A percentile compares a stretch with the other conserved stretches of the same genome.
Conservation (phyloP, 2,329 filamentous ascomycete genomes). For the Sclerotiophoma versabilis region DNA sequence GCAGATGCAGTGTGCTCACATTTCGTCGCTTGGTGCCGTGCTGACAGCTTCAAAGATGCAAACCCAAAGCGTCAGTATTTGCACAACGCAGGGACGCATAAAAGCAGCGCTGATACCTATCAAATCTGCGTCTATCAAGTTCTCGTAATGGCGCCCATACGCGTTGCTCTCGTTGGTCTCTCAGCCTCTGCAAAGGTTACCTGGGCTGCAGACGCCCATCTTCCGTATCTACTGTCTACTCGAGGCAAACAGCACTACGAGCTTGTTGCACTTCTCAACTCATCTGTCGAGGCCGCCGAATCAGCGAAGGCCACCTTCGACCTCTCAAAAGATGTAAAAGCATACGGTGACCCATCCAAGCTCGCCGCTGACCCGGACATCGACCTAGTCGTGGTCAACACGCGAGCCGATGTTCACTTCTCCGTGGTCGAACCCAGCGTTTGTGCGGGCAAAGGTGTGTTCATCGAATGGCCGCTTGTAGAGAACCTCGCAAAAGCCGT, state of each 20-base stretch:
- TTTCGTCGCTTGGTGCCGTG: no score
- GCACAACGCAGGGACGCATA: background rate
- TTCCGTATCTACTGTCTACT: constrained; percentile 64
- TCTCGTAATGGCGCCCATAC: constrained; percentile 60
- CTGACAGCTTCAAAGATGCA: background rate
- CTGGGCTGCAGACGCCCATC: constrained; percentile 65
- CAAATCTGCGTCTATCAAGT: no score
- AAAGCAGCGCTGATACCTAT: no score
- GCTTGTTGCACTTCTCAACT: constrained; percentile 58
- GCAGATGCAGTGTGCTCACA: background rate
- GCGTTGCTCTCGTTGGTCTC: constrained; percentile 65
- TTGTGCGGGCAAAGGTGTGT: constrained; percentile 61
- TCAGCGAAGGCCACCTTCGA: constrained; percentile 50
- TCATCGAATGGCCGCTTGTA: constrained; percentile 60
- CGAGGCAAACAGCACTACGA: constrained; percentile 47
- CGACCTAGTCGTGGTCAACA: constrained; percentile 58
- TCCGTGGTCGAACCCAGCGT: constrained; percentile 56
- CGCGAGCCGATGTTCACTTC: constrained; percentile 63
- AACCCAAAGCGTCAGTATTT: background rate
- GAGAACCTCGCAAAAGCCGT: constrained; percentile 46
- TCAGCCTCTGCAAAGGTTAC: constrained; percentile 59
- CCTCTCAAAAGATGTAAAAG: constrained; percentile 49
- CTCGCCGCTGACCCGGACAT: constrained; percentile 49
- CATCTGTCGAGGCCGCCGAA: constrained; percentile 50
- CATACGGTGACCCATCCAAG: constrained; percentile 53